Base-by-base conservation (phyloP, 345 rosid genomes). In the Psidium friedrichsthalianum region DNA sequence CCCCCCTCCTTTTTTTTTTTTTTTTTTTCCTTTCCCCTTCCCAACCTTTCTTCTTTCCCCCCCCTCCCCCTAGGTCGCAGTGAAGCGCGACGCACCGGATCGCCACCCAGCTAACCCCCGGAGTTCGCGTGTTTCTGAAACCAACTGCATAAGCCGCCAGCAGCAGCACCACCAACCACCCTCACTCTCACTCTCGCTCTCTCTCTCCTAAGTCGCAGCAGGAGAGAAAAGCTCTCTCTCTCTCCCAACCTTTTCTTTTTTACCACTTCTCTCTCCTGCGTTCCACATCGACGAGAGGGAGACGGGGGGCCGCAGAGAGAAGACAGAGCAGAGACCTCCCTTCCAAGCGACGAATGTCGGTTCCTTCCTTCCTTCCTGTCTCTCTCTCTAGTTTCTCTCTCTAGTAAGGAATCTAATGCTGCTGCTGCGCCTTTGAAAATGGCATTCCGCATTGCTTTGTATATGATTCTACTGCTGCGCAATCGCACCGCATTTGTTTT, bases 61-160 rank as follows among this genome's bases (percentile, higher is more conserved):
- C n/a, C n/a, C n/a, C n/a, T n/a, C n/a, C n/a, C n/a, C n/a, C n/a
- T n/a, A n/a, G 74, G 42, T 14, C 3, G 42, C 74, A 14, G 21
- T 5, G 40, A 1, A 44, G 13, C 86, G 87, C 78, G 82, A 61
- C n/a, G 82, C 87, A 87, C 74, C 54, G 47, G 47, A 92, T 89
- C 42, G 82, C 83, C 84, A 84, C 90, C 82, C 64, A 40, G 85
- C 83, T 29, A 84, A 88, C n/a, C n/a, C n/a, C n/a, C 89, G 89
- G 90, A 86, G 90, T 82, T 87, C 86, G 93, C 91, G 90, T 90
- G 91, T 89, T 51, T 56, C 87, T 89, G 85, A 88, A 89, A 88
- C 91, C 86, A 87, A 87, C 89, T 87, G 85, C 89, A 83, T 87
- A 86, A 89, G 36, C 36, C 36, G 3, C 36, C 36, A 36, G 36